These are phyloP conservation scores for Athelia psychrophila DNA, from an alignment of 1,284 basidiomycete genomes.

Conservation along the genomic window DNA sequence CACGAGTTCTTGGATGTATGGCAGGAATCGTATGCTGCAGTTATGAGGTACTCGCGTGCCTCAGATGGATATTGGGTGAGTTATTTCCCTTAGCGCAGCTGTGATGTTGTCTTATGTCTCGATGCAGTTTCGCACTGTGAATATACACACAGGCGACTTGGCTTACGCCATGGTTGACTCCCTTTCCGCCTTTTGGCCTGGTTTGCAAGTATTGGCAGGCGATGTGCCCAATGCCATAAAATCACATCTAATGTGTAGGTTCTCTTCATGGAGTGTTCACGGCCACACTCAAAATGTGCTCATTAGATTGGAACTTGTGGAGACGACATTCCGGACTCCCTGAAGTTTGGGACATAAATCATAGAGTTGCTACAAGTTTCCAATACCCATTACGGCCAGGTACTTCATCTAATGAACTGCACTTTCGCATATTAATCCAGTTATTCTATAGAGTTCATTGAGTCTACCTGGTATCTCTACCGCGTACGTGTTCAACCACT, in stretches of 20 bases:
- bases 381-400: conserved; percentile 86
- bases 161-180: conserved; percentile 77
- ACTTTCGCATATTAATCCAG: conserved; percentile 1
- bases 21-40: conserved; percentile 83
- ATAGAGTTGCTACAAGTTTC: conserved; percentile 68
- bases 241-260: conserved; percentile 77
- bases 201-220: conserved; percentile 84
- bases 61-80: conserved; percentile 86
- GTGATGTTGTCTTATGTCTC: conserved; percentile 1
- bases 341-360: conserved; percentile 85
- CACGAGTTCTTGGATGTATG: conserved; percentile 90
- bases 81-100: neutral
- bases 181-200: conserved; percentile 86
- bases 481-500: conserved; percentile 47
- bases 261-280: conserved; percentile 1
- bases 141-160: conserved; percentile 73
- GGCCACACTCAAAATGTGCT: neutral
- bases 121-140: conserved; percentile 73
- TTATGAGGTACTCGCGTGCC: conserved; percentile 84
- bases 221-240: conserved; percentile 89
- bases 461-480: conserved; percentile 94
- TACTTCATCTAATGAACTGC: conserved; percentile 20
- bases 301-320: conserved; percentile 88
- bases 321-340: conserved; percentile 80
- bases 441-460: conserved; percentile 69